Percentiles rank a stretch among this genome's conserved stretches.
Evolutionary conservation across 1,284 basidiomycete genomes (phyloP).

Genomic region (Ustilago vetiveriae): DNA sequence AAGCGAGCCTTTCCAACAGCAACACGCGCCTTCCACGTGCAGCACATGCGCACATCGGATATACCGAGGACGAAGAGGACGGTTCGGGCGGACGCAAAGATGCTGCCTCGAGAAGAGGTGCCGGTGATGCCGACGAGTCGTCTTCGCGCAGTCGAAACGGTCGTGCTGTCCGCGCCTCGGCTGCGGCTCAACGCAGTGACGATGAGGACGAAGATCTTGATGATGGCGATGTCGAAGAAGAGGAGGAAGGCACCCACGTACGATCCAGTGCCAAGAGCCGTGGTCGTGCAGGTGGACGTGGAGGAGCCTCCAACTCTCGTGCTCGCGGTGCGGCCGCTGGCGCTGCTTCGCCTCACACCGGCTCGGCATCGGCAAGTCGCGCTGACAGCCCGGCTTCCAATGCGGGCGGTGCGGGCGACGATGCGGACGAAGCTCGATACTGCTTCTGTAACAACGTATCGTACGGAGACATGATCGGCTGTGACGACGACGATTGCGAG

Average conservation of each 20-base stretch:
- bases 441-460: conserved; percentile 87
- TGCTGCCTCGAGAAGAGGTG: conserved; percentile 13
- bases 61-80: conserved; percentile 47
- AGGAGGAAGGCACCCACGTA: conserved; percentile 15
- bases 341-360: conserved; percentile 29
- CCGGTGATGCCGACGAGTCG: conserved; percentile 18
- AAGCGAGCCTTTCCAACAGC: conserved; percentile 23
- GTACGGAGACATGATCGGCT: conserved; percentile 97
- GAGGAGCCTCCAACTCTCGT: conserved; percentile 22
- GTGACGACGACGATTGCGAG: conserved; percentile 87
- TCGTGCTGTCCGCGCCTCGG: conserved; percentile 24
- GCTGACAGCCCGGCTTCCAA: conserved; percentile 28
- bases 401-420: conserved; percentile 42
- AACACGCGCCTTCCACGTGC: conserved; percentile 45
- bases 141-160: conserved; percentile 29
- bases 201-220: conserved; percentile 45
- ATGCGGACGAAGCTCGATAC: conserved; percentile 75
- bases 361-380: conserved; percentile 28
- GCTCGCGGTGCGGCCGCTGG: conserved; percentile 24
- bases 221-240: conserved; percentile 35
- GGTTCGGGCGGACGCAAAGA: conserved; percentile 30
- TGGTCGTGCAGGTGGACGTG: conserved; percentile 14
- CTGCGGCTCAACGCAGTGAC: conserved; percentile 36
- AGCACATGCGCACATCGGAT: conserved; percentile 39
- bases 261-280: conserved; percentile 21